Base-by-base conservation (phyloP, 164 flowering plant species). In the Vitis cinerea region DNA sequence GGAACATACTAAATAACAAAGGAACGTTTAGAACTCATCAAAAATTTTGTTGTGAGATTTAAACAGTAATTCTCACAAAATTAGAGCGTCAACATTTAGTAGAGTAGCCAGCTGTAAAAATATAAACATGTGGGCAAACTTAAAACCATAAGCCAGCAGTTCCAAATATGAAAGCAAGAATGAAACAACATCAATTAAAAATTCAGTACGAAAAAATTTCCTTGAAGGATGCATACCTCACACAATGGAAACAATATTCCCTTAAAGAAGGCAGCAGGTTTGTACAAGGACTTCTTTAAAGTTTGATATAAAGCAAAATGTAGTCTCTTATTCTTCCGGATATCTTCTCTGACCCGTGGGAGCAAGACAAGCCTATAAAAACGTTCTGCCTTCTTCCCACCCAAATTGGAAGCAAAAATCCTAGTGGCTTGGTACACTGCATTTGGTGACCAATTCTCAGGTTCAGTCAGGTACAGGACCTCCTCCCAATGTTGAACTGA, bases 401-500 rank as follows among this genome's bases (percentile, higher is more conserved):
- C 77, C 83, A 93, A 71, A 80, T 90, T 93, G 63, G 99, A 93
- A 72, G 97, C 83, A 77, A 95, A 91, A 1, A 95, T 91, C 73
- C 91, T 86, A 12, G 99, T 95, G 51, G 97, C 97, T 79, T 91
- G 94, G 72, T 75, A 95, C 86, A 95, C 74, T 10, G 97, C 97
- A 83, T 87, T 89, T 10, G 99, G 89, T 14, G 99, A 89, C 99
- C 99, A 95, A 29, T 93, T 91, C 72, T 91, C 97, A 29, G 99
- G 99, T 74, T 95, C 95, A 64, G 97, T 95, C 62, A 95, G 74
- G 79, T 91, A 86, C 59, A 95, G 71, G 56, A 89, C 81, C 60
- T 93, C 91, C 78, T 90, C 99, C 99, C 99, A 93, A 60, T 44
- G 57, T 55, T 80, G 81, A 63, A 81, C 31, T 7, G 93, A 70